A percentile compares a stretch with the other conserved stretches of the same genome.
Evolutionary conservation across 1,284 basidiomycete genomes (phyloP).

Genomic region (Pyrrhoderma noxium): DNA sequence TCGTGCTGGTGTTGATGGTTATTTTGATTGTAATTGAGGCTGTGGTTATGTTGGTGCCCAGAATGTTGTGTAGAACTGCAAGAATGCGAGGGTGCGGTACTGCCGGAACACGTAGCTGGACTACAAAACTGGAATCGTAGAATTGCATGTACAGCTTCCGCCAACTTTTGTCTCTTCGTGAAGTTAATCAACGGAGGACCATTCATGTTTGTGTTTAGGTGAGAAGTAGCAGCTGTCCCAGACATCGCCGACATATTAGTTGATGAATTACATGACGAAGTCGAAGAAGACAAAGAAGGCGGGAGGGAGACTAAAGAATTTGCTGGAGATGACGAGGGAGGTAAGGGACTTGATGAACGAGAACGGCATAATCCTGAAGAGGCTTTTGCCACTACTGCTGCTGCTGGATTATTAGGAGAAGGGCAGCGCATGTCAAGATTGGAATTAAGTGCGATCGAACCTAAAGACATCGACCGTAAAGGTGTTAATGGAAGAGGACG

Average conservation of each 20-base stretch:
- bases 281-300: constrained; percentile 2
- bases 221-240: constrained; percentile 6
- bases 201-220: not conserved
- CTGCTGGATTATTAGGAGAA: too few species aligned
- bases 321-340: not conserved
- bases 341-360: not conserved
- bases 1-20: too few species aligned
- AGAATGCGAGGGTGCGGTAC: too few species aligned
- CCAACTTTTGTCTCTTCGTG: constrained; percentile 49
- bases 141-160: constrained; percentile 47
- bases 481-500: not conserved
- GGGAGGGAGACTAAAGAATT: constrained; percentile 8
- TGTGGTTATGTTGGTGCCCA: too few species aligned
- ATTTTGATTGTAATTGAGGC: too few species aligned
- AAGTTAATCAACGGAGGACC: constrained; percentile 39
- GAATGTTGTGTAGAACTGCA: too few species aligned
- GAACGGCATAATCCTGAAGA: not conserved
- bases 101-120: too few species aligned
- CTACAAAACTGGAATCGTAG: constrained; percentile 42
- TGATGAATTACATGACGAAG: constrained; percentile 15
- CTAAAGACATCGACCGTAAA: not conserved
- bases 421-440: too few species aligned
- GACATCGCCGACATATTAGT: too few species aligned
- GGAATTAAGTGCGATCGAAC: too few species aligned
- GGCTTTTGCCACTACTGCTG: too few species aligned